Conservation (phyloP, 1,284 basidiomycete genomes). For the Rhodotorula sp. region DNA sequence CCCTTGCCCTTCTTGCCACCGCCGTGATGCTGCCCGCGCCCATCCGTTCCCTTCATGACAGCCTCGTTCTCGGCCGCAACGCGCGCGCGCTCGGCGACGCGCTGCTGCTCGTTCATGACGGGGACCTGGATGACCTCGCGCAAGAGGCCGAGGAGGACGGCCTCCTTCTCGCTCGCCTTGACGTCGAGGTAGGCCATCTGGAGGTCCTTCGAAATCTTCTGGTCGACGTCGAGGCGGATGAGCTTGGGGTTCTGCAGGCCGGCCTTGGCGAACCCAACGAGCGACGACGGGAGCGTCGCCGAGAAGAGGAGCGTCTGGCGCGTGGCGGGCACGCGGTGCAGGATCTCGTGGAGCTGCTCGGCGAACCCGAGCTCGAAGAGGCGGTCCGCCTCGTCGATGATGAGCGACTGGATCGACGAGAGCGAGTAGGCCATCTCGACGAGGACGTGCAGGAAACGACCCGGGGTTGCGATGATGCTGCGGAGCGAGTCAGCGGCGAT, state of each 20-base stretch:
- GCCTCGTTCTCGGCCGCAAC: constrained; percentile 48
- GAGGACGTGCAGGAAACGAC: constrained; percentile 89
- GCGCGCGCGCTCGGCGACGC: constrained; percentile 48
- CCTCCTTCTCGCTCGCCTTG: constrained; percentile 92
- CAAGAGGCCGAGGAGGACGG: constrained; percentile 78
- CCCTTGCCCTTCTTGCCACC: constrained; percentile 21
- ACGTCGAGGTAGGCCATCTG: constrained; percentile 92
- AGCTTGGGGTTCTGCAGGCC: constrained; percentile 92
- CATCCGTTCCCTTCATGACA: constrained; percentile 29
- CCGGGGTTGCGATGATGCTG: constrained; percentile 95
- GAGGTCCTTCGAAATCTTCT: constrained; percentile 90
- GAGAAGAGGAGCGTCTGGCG: constrained; percentile 94
- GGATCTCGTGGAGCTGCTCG: constrained; percentile 84
- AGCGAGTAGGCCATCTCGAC: constrained; percentile 98
- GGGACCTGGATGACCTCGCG: constrained; percentile 72
- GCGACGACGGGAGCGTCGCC: constrained; percentile 90
- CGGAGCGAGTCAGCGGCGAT: not conserved
- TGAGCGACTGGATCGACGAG: constrained; percentile 81
- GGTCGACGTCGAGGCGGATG: constrained; percentile 90
- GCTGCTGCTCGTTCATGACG: constrained; percentile 36
- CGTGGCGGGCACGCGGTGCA: constrained; percentile 78
- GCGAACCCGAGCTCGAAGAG: constrained; percentile 96
- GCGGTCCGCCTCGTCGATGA: constrained; percentile 96
- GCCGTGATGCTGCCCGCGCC: constrained; percentile 8
- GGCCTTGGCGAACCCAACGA: constrained; percentile 97